These are phyloP conservation scores for Nakazawaea ernobii DNA, from an alignment of 805 yeast genomes.

Conservation along the genomic window DNA sequence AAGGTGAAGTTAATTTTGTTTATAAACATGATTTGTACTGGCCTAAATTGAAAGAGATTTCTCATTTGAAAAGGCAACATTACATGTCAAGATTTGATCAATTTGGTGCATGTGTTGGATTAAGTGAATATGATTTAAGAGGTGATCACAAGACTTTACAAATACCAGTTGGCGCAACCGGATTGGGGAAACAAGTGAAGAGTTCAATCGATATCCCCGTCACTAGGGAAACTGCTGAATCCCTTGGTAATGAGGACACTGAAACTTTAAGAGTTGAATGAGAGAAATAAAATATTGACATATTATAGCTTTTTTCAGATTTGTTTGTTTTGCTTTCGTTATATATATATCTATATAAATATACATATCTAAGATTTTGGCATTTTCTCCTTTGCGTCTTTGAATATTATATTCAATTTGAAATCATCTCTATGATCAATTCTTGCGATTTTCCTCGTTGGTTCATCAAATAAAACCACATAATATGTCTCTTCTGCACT, in stretches of 20 bases:
- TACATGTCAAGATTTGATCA: slow-evolving; percentile 65
- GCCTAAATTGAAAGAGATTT: slow-evolving; percentile 61
- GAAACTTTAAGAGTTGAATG: no score
- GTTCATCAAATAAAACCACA: slow-evolving; percentile 40
- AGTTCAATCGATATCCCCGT: no score
- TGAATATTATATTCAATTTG: slow-evolving; percentile 38
- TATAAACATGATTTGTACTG: slow-evolving; percentile 79
- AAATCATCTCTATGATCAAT: slow-evolving; percentile 31
- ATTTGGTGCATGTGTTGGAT: slow-evolving; percentile 71
- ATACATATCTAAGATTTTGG: neutral
- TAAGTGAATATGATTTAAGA: slow-evolving; percentile 79
- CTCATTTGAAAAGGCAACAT: slow-evolving; percentile 50
- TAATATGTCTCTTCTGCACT: slow-evolving; percentile 26
- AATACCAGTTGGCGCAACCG: slow-evolving; percentile 9
- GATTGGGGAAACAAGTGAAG: neutral
- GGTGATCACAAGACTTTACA: slow-evolving; percentile 1
- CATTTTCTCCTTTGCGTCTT: slow-evolving; percentile 34
- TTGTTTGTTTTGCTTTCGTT: no score
- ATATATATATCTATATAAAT: neutral
- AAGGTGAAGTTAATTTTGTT: slow-evolving; percentile 80
- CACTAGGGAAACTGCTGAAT: no score
- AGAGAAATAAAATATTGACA: no score
- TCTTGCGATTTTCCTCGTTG: slow-evolving; percentile 36
- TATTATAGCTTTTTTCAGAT: neutral
- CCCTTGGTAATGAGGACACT: no score